Evolutionary conservation across 495 filamentous ascomycete genomes (phyloP).

Genomic region (Xeromyces bisporus): DNA sequence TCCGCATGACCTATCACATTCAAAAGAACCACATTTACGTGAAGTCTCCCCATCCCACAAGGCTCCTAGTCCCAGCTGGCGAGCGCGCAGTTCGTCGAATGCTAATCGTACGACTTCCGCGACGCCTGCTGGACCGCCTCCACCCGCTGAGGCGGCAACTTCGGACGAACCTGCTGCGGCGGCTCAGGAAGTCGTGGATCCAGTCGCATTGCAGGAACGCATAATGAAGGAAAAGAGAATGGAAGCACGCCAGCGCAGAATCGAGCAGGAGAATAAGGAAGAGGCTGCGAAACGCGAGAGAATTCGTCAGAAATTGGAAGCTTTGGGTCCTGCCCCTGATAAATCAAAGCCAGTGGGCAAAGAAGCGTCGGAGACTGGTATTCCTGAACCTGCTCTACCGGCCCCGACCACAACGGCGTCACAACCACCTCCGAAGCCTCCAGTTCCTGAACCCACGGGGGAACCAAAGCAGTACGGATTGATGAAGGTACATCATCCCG

Average conservation of each 20-base stretch:
- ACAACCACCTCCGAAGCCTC: constrained; percentile 35
- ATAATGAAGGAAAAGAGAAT: constrained; percentile 74
- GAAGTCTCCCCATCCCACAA: constrained; percentile 15
- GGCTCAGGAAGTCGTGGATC: constrained; percentile 35
- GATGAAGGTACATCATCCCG: constrained; percentile 41
- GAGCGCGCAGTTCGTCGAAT: constrained; percentile 31
- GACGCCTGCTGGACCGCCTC: constrained; percentile 21
- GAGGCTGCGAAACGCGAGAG: constrained; percentile 67
- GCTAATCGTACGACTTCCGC: constrained; percentile 14
- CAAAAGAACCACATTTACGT: constrained; percentile 7
- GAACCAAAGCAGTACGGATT: constrained; percentile 40
- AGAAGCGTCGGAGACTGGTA: constrained; percentile 15
- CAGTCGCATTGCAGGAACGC: constrained; percentile 52
- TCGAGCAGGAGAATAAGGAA: constrained; percentile 67
- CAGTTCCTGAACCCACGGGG: constrained; percentile 33
- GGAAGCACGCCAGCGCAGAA: constrained; percentile 55
- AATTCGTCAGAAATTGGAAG: constrained; percentile 67
- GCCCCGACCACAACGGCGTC: constrained; percentile 9
- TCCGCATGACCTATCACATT: constrained; percentile 10
- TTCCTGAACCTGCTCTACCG: constrained; percentile 10
- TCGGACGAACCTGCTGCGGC: constrained; percentile 15
- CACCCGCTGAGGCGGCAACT: constrained; percentile 12
- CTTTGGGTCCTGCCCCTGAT: constrained; percentile 49
- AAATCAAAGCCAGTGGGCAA: constrained; percentile 33
- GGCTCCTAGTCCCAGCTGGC: constrained; percentile 20